Percentiles rank a stretch among this genome's conserved stretches.
phyloP scores from a whole-genome alignment of 208 protist species.

The Ichthyophonus hoferi region DNA sequence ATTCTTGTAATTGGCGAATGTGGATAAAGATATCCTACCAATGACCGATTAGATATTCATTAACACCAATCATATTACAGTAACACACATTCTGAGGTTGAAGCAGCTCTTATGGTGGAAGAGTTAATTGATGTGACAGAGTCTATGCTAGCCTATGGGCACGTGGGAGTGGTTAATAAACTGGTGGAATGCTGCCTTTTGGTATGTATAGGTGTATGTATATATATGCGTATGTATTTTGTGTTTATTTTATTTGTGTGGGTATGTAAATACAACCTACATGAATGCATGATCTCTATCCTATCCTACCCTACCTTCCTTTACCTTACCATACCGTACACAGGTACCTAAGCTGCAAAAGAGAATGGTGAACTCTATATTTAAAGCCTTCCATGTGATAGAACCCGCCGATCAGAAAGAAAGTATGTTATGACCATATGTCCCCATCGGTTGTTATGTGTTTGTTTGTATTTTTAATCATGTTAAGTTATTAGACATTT shows the following conservation, averaged over 20 bases:
- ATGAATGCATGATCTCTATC: too few species aligned
- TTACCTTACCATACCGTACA: background rate
- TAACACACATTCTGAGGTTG: background rate
- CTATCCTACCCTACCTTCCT: too few species aligned
- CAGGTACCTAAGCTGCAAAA: background rate
- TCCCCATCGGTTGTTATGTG: background rate
- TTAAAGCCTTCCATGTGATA: conserved; percentile 21
- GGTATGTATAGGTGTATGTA: background rate
- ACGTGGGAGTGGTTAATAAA: conserved; percentile 5
- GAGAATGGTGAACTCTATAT: background rate
- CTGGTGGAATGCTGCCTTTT: background rate
- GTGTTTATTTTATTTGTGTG: too few species aligned
- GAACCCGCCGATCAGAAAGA: conserved; percentile 16
- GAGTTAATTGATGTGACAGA: conserved; percentile 19
- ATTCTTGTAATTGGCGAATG: too few species aligned
- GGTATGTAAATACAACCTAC: too few species aligned
- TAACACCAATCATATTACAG: too few species aligned
- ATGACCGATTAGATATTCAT: too few species aligned
- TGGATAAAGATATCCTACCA: too few species aligned
- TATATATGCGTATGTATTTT: too few species aligned
- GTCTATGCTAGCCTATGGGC: background rate
- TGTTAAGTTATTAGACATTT: too few species aligned
- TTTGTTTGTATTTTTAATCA: background rate
- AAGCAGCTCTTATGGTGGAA: background rate
- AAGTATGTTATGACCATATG: background rate